Evolutionary conservation across 1,284 basidiomycete genomes (phyloP).

Genomic region (Fomitopsis schrenkii): DNA sequence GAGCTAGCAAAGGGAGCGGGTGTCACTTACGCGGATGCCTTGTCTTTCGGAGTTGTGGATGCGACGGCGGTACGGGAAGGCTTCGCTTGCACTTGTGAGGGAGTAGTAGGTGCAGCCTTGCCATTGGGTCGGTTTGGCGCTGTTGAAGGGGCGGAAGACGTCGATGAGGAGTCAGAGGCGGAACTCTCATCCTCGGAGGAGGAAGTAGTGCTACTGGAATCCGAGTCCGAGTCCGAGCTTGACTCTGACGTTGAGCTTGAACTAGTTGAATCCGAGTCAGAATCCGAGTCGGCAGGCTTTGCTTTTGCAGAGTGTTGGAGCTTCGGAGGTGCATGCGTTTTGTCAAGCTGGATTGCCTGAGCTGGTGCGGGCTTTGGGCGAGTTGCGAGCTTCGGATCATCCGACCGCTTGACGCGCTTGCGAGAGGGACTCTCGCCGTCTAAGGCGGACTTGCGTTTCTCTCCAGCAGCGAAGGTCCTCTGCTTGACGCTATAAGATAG

Average conservation of each 20-base stretch:
- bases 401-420: slow-evolving; percentile 14
- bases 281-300: neutral
- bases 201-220: neutral
- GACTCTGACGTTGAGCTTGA: slow-evolving; percentile 1
- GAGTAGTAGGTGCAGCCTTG: neutral
- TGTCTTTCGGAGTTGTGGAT: neutral
- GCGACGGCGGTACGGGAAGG: neutral
- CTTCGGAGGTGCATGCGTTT: neutral
- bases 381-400: neutral
- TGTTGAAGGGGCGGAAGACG: neutral
- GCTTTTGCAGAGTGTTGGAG: neutral
- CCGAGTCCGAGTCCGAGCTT: slow-evolving; percentile 12
- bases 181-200: slow-evolving; percentile 6
- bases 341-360: neutral
- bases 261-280: neutral
- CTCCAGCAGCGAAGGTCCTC: neutral
- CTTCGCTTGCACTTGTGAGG: neutral
- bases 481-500: slow-evolving; percentile 17
- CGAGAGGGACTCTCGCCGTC: slow-evolving; percentile 9
- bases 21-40: neutral
- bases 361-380: neutral
- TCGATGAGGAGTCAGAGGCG: slow-evolving; percentile 2
- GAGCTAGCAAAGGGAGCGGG: too few species aligned
- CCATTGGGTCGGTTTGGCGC: neutral
- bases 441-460: slow-evolving; percentile 17